Conservation (phyloP, 2,329 filamentous ascomycete genomes). For the Phymatotrichopsis omnivora region DNA sequence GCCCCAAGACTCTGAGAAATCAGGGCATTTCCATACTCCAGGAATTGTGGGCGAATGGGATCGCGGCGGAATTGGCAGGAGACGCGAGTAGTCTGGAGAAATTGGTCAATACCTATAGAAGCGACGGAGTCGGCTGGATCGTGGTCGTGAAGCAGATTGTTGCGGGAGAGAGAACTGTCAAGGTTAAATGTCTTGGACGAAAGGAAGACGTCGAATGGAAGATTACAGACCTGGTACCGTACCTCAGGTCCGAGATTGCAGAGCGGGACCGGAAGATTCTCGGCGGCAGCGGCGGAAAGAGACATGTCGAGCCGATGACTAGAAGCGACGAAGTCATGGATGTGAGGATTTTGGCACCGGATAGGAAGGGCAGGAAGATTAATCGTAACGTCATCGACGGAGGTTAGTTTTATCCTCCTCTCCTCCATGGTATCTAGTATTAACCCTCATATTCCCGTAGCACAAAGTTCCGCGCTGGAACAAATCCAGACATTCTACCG, state of each 20-base stretch:
- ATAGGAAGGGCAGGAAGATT: constrained; percentile 80
- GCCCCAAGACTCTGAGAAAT: constrained; percentile 62
- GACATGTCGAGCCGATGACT: too few relatives aligned
- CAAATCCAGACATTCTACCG: constrained; percentile 50
- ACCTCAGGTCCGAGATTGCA: constrained; percentile 71
- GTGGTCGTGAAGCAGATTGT: constrained; percentile 66
- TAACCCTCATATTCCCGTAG: constrained; percentile 14
- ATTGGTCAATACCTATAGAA: constrained; percentile 62
- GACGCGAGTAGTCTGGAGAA: constrained; percentile 73
- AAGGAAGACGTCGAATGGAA: constrained; percentile 77
- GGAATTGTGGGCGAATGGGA: constrained; percentile 68
- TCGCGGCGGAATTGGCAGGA: constrained; percentile 77
- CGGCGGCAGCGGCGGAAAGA: constrained; percentile 32
- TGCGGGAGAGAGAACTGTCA: constrained; percentile 48
- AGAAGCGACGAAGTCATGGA: constrained; percentile 53
- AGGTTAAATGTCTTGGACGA: constrained; percentile 65
- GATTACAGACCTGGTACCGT: constrained; percentile 60
- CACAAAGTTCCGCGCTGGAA: constrained; percentile 38
- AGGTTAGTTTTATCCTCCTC: constrained; percentile 44
- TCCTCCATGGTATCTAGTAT: constrained; percentile 42
- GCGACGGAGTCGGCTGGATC: constrained; percentile 74
- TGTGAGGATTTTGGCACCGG: constrained; percentile 73
- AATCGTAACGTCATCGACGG: constrained; percentile 75
- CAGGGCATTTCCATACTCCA: constrained; percentile 67
- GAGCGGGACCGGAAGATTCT: constrained; percentile 54